A percentile compares a stretch with the other conserved stretches of the same genome.
Evolutionary conservation across 169 alveolate species (phyloP).

Genomic region (Miamiensis avidus): DNA sequence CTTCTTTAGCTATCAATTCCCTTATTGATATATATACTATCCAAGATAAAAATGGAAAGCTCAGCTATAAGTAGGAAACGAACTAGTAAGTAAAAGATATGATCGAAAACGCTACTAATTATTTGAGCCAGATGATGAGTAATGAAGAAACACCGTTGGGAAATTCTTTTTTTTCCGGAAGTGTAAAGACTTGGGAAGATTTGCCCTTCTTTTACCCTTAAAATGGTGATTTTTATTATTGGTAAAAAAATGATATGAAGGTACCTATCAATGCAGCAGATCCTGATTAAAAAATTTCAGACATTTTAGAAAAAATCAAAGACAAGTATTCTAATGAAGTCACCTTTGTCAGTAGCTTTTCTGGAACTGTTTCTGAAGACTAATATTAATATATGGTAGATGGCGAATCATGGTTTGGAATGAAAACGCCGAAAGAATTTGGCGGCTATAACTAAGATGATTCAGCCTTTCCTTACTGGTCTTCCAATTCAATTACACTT

Average conservation of each 20-base stretch:
- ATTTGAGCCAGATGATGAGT: not conserved
- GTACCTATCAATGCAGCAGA: not conserved
- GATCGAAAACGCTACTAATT: not conserved
- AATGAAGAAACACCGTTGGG: not conserved
- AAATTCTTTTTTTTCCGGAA: slow-evolving; percentile 12
- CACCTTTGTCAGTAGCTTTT: not conserved
- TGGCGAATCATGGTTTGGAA: not conserved
- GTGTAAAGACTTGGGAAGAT: slow-evolving; percentile 7
- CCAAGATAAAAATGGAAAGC: not conserved
- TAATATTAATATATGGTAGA: not conserved
- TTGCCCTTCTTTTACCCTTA: slow-evolving; percentile 21
- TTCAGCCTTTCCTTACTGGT: slow-evolving; percentile 8
- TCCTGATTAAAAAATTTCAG: not conserved
- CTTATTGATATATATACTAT: not conserved
- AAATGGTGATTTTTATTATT: not conserved
- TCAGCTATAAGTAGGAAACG: not conserved
- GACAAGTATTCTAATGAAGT: not conserved
- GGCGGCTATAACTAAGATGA: not conserved
- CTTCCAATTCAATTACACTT: slow-evolving; percentile 1
- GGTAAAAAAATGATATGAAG: not conserved
- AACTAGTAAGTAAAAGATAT: not conserved
- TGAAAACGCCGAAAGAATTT: not conserved
- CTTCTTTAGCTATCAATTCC: slow-evolving; percentile 1
- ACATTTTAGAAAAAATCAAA: not conserved
- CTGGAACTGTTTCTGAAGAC: not conserved